Base-by-base conservation (phyloP, 345 rosid species). In the Melaleuca alternifolia region DNA sequence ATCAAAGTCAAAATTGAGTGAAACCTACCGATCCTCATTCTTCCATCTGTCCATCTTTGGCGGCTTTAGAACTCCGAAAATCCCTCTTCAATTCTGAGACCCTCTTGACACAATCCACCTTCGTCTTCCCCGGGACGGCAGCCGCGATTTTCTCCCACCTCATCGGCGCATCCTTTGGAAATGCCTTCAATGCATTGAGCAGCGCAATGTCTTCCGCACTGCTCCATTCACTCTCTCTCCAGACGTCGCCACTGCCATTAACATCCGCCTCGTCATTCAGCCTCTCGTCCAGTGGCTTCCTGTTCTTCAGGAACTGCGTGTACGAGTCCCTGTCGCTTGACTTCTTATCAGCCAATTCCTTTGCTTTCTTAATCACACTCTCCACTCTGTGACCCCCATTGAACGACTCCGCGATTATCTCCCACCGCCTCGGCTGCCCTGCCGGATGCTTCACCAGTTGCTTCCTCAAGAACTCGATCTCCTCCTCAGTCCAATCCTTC, bases 91-190 rank as follows among this genome's bases (percentile, higher is more conserved):
- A 88, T 53, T 93, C 97, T 0, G 98, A 76, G 89, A 96, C 94
- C 91, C 99, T 94, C 92, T 94, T 97, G 91, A 94, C 87, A 92
- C 99, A 97, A 91, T 92, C 96, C 0, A 94, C 94, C 91, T 93
- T 97, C 0, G 98, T 87, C 89, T 92, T 97, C 84, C 96, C 97
- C 1, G 96, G 98, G 52, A 97, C 98, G 26, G 96, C 98, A 23
- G 98, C 98, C 1, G 95, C 89, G 65, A 97, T 91, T 93, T 96
- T 97, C 90, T 97, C 99, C 99, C 99, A 96, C 87, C 99, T 93
- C 99, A 94, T 94, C 12, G 98, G 77, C 37, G 62, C 93, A 9
- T 97, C 99, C 89, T 95, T 97, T 0, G 97, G 97, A 88, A 96
- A 96, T 1, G 92, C 91, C 88, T 96, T 97, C 87, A 97, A 85